These are phyloP conservation scores for Fusarium scirpi DNA, from an alignment of 2,329 filamentous ascomycete species.

Conservation along the genomic window DNA sequence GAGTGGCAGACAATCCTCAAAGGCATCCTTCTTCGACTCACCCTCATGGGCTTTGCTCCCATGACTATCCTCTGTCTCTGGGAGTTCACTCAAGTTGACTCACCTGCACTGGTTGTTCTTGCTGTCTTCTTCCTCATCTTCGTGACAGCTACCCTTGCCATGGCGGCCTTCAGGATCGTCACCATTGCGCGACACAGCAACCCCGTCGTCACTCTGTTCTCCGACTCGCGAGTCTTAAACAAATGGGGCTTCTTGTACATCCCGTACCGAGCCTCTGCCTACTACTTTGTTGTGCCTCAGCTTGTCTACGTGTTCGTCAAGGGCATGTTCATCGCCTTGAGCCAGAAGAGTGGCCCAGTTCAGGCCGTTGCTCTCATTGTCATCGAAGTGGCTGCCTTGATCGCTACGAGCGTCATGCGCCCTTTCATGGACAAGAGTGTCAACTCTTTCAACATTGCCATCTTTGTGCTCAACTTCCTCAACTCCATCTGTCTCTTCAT, in stretches of 20 bases:
- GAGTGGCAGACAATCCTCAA: conserved; percentile 93
- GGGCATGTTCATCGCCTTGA: conserved; percentile 87
- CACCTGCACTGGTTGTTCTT: conserved; percentile 83
- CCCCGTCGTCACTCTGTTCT: conserved; percentile 95
- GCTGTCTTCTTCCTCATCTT: conserved; percentile 90
- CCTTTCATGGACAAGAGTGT: conserved; percentile 99
- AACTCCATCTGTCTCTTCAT: conserved; percentile 90
- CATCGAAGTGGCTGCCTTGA: conserved; percentile 82
- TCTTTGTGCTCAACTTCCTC: conserved; percentile 88
- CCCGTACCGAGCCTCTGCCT: conserved; percentile 93
- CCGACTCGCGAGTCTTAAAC: conserved; percentile 89
- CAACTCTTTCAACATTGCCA: conserved; percentile 95
- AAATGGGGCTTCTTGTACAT: conserved; percentile 99
- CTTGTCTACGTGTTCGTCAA: conserved; percentile 84
- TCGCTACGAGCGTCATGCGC: conserved; percentile 80
- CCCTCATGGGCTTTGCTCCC: conserved; percentile 90
- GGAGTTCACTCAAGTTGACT: conserved; percentile 90
- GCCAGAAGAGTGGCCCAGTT: conserved; percentile 75
- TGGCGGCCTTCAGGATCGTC: conserved; percentile 90
- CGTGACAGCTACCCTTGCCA: conserved; percentile 79
- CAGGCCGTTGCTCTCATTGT: conserved; percentile 87
- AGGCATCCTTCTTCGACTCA: conserved; percentile 90
- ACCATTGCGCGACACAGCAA: conserved; percentile 95
- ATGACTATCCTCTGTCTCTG: conserved; percentile 91
- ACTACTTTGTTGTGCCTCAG: conserved; percentile 90